phyloP scores from a whole-genome alignment of 2,329 filamentous ascomycete species.

The Monilinia laxa region DNA sequence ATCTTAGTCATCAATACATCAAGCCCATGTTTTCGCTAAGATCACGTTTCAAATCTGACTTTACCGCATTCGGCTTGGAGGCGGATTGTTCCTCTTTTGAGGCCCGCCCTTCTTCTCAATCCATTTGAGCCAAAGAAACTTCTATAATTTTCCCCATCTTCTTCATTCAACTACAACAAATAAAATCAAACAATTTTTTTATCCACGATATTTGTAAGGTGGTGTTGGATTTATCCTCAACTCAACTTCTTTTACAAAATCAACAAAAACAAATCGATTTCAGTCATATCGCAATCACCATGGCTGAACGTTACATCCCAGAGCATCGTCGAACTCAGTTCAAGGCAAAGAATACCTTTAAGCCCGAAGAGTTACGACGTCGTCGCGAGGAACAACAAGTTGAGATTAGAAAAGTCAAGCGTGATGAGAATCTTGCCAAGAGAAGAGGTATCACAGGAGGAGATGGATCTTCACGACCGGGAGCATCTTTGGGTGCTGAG shows the following conservation, averaged over 20 bases:
- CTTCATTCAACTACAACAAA: conserved; percentile 13
- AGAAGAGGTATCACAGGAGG: conserved; percentile 87
- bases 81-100: conserved; percentile 16
- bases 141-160: conserved; percentile 23
- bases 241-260: conserved; percentile 9
- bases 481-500: conserved; percentile 80
- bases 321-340: conserved; percentile 99
- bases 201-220: conserved; percentile 24
- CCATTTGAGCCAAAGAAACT: conserved; percentile 21
- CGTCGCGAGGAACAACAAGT: conserved; percentile 99
- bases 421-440: conserved; percentile 98
- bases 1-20: neutral
- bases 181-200: conserved; percentile 21
- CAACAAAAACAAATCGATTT: conserved; percentile 20
- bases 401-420: conserved; percentile 97
- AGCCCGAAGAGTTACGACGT: conserved; percentile 96
- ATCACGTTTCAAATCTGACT: conserved; percentile 1
- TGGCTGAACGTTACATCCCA: conserved; percentile 99
- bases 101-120: conserved; percentile 16
- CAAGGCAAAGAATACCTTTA: conserved; percentile 99
- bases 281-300: conserved; percentile 44
- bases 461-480: conserved; percentile 67
- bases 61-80: conserved; percentile 20
- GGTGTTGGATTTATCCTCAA: conserved; percentile 6
- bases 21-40: conserved; percentile 11